phyloP scores from a whole-genome alignment of 176 grass and related monocot species.

The Musa beccarii region DNA sequence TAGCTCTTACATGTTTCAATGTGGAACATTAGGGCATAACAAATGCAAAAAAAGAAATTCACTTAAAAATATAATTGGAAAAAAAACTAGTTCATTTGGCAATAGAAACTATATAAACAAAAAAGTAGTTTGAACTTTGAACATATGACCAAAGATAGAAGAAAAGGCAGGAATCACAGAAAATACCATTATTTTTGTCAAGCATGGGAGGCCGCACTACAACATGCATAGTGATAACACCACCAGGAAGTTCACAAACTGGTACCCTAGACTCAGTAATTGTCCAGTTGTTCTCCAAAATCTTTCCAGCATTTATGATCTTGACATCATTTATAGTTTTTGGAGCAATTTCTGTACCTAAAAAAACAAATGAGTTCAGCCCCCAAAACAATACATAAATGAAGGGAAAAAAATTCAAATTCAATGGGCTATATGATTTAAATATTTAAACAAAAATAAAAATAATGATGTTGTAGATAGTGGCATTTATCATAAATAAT shows the following conservation, averaged over 20 bases:
- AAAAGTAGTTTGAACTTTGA: too few species aligned
- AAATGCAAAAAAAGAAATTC: too few species aligned
- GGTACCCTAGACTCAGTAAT: conserved; percentile 62
- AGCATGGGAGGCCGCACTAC: not conserved
- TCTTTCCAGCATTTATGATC: conserved; percentile 76
- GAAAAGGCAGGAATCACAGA: conserved; percentile 14
- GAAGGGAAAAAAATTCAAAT: conserved; percentile 11
- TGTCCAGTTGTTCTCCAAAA: conserved; percentile 74
- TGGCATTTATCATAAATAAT: too few species aligned
- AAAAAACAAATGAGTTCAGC: not conserved
- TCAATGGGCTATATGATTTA: conserved; percentile 1
- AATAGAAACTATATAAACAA: too few species aligned
- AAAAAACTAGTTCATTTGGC: too few species aligned
- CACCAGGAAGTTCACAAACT: conserved; percentile 58
- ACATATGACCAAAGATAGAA: not conserved
- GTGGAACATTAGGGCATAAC: too few species aligned
- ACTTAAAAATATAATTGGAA: too few species aligned
- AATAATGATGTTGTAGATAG: too few species aligned
- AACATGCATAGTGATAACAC: too few species aligned
- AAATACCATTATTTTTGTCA: conserved; percentile 54
- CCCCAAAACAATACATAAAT: not conserved
- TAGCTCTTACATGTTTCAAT: too few species aligned
- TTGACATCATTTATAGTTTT: conserved; percentile 73
- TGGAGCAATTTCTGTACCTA: conserved; percentile 68
- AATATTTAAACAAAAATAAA: not conserved